phyloP scores from a whole-genome alignment of 2,329 filamentous ascomycete species.

The Sporothrix humicola region DNA sequence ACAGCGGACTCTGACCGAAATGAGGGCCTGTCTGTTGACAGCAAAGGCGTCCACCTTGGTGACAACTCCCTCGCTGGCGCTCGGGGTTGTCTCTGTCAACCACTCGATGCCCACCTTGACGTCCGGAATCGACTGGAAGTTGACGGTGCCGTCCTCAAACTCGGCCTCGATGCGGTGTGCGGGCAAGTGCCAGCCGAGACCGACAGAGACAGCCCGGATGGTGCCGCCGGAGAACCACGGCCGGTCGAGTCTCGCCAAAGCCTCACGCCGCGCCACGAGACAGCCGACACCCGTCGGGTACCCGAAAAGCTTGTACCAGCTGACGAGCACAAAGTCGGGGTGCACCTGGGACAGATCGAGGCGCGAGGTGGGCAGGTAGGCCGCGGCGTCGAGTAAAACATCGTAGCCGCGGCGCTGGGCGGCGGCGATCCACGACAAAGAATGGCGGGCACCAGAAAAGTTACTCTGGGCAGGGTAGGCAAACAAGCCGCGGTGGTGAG shows the following conservation, averaged over 20 bases:
- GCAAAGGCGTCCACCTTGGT: not conserved
- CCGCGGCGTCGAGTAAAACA: slow-evolving; percentile 50
- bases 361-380: slow-evolving; percentile 47
- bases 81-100: slow-evolving; percentile 37
- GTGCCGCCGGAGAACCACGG: slow-evolving; percentile 52
- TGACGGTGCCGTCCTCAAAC: slow-evolving; percentile 52
- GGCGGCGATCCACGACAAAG: slow-evolving; percentile 46
- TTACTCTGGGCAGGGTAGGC: slow-evolving; percentile 56
- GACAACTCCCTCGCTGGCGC: too few relatives aligned
- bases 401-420: slow-evolving; percentile 49
- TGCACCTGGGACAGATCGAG: slow-evolving; percentile 46
- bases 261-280: slow-evolving; percentile 45
- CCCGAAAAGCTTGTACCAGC: slow-evolving; percentile 53
- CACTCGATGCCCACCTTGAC: slow-evolving; percentile 48
- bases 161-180: slow-evolving; percentile 42
- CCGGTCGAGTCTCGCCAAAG: slow-evolving; percentile 44
- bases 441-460: slow-evolving; percentile 52
- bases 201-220: slow-evolving; percentile 45
- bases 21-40: slow-evolving; percentile 43
- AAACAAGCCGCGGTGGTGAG: slow-evolving; percentile 45
- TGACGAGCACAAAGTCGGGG: slow-evolving; percentile 49
- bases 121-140: slow-evolving; percentile 50
- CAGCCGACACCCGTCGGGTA: slow-evolving; percentile 52
- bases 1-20: slow-evolving; percentile 46
- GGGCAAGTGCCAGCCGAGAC: slow-evolving; percentile 43